A percentile compares a stretch with the other conserved stretches of the same genome.
Conservation (phyloP, 2,329 filamentous ascomycete species). For the Fusarium temperatum region DNA sequence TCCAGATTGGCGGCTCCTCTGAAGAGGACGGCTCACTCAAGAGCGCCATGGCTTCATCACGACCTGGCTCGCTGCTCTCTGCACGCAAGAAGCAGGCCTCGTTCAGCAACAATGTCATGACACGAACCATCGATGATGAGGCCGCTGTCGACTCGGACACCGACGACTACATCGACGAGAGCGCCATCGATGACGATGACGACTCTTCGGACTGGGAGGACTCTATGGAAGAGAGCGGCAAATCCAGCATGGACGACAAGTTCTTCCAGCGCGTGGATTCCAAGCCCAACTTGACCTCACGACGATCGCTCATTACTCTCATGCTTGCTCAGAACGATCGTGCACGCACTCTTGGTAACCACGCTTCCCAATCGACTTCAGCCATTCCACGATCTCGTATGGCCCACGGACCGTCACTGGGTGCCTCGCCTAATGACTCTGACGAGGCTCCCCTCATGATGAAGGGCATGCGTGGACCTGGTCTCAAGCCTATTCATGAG, state of each 20-base stretch:
- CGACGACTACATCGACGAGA: slow-evolving; percentile 81
- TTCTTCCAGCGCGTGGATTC: slow-evolving; percentile 94
- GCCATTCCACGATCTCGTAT: slow-evolving; percentile 72
- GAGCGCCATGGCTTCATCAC: slow-evolving; percentile 59
- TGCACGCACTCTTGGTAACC: slow-evolving; percentile 73
- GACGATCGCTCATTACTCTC: slow-evolving; percentile 87
- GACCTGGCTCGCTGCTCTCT: slow-evolving; percentile 52
- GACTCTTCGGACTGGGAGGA: slow-evolving; percentile 69
- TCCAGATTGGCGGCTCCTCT: slow-evolving; percentile 67
- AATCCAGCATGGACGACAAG: slow-evolving; percentile 82
- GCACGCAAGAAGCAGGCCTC: slow-evolving; percentile 79
- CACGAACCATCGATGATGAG: slow-evolving; percentile 69
- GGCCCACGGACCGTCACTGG: slow-evolving; percentile 54
- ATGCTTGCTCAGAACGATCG: slow-evolving; percentile 84
- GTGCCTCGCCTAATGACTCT: slow-evolving; percentile 65
- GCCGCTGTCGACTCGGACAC: slow-evolving; percentile 66
- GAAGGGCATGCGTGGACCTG: slow-evolving; percentile 63
- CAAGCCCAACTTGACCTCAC: slow-evolving; percentile 82
- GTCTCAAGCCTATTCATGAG: slow-evolving; percentile 66
- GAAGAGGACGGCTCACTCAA: slow-evolving; percentile 82
- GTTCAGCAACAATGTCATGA: slow-evolving; percentile 79
- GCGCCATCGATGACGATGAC: slow-evolving; percentile 81
- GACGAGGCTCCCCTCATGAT: slow-evolving; percentile 72
- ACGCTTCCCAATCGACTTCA: slow-evolving; percentile 73
- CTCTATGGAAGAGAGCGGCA: slow-evolving; percentile 82